Base-by-base conservation (phyloP, 768 basidiomycete genomes). In the Kwoniella newhampshirensis region DNA sequence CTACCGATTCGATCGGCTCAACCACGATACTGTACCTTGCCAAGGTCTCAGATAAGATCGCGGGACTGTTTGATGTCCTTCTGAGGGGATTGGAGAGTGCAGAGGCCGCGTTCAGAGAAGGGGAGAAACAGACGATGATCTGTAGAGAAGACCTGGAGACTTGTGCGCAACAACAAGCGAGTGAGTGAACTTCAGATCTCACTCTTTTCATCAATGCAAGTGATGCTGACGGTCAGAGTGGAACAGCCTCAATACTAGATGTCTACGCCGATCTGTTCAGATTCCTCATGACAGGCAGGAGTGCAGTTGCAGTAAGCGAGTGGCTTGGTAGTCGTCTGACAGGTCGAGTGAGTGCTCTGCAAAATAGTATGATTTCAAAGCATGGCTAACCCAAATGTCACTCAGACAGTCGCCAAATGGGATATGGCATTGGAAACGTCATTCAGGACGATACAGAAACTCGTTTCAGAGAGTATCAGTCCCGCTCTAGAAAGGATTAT, bases 101-200 rank as follows among this genome's bases (percentile, higher is more conserved):
- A 9, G 60, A 63, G 20, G 30, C 51, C 1, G 54, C 62, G 0
- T 67, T 59, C 39, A 51, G 62, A 28, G 70, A 72, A n/a, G 62
- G 52, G 5, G 59, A 59, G 9, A 72, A 67, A 51, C 70, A 72
- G 54, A 72, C 63, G 2, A 54, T 69, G 61, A 64, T 72, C 1
- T 72, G 70, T 56, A 46, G 70, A 41, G 70, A 72, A 47, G 70
- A 72, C 36, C 41, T 69, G 21, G 70, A 72, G 42, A 56, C 62
- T 11, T 72, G 70, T 51, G 70, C 60, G 3, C 56, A 63, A 35
- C 59, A 69, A 21, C 67, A 69, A 40, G 70, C 65, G 5, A 62
- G 70, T 71, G 46, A 66, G 70, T 63, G 13, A 9, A 21, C 15
- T 20, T 25, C n/a, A 13, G 15, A 50, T 45, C 15, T 32, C 23